Evolutionary conservation across 75 land plant genomes (phyloP), one percentile per base, ranked within the genome.

Genomic region (Picea sitchensis): DNA sequence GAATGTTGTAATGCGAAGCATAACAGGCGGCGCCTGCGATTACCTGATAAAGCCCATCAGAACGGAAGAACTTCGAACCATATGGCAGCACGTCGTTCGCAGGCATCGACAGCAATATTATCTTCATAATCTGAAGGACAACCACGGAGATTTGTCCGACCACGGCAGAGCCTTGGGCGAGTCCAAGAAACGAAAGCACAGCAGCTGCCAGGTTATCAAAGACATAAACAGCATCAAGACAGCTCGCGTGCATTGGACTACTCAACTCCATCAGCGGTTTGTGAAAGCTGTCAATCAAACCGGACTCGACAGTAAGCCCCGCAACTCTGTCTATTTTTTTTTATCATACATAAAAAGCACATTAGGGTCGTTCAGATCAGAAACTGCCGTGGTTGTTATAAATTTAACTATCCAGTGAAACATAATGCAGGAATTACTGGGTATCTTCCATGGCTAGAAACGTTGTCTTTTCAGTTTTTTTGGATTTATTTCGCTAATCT

Each of bases 11-110:
- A 98, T 98, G 99, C 92, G 92, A 87, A 96, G 98, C 0, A 92
- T 98, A 31, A 93, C 87, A 58, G 95, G 92, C 80, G 99, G 99
- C 54, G 99, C 99, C 2, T 98, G 99, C 77, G 99, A 98, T 80
- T 98, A 89, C 78, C 91, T 98, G 30, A 89, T 98, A 31, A 98
- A 98, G 79, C 99, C 99, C 13, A 87, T 95, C 41, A 80, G 98
- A 76, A 91, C 96, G 87, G 94, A 98, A 79, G 98, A 98, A 73
- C 93, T 98, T 20, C 80, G 89, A 14, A 98, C 96, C 75, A 95
- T 98, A 74, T 98, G 99, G 99, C 99, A 98, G 61, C 99, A 98
- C 82, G 98, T 98, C 38, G 81, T 93, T 54, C 83, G 99, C 51
- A 95, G 87, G 79, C 56, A 54, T 57, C 76, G 31, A 8, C 76